These are phyloP conservation scores for Grifola frondosa DNA, from an alignment of 1,284 basidiomycete genomes.

Conservation along the genomic window DNA sequence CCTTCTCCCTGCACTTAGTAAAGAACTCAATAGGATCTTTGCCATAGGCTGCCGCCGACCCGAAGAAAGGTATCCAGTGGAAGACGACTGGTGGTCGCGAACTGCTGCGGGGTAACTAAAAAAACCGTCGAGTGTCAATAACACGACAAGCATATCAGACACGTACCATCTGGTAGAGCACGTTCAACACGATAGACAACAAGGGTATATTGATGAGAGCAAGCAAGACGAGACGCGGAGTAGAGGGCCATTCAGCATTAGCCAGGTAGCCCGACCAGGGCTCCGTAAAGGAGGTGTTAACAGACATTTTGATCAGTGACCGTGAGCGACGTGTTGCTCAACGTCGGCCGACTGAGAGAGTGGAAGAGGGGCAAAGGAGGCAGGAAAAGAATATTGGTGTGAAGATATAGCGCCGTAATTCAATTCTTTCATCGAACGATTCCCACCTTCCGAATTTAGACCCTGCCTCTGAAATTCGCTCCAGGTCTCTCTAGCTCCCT, in stretches of 20 bases:
- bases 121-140: slow-evolving; percentile 5
- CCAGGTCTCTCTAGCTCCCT: slow-evolving; percentile 22
- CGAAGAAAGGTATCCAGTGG: slow-evolving; percentile 75
- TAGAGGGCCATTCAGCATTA: slow-evolving; percentile 26
- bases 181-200: slow-evolving; percentile 54
- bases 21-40: slow-evolving; percentile 82
- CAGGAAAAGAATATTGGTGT: slow-evolving; percentile 10
- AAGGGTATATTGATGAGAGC: slow-evolving; percentile 43
- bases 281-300: slow-evolving; percentile 41
- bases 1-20: slow-evolving; percentile 80
- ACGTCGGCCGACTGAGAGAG: not conserved
- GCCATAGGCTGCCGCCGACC: slow-evolving; percentile 75
- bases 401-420: slow-evolving; percentile 17
- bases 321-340: slow-evolving; percentile 4
- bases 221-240: slow-evolving; percentile 29
- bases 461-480: slow-evolving; percentile 16
- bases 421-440: slow-evolving; percentile 17
- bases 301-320: slow-evolving; percentile 32
- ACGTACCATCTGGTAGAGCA: slow-evolving; percentile 60
- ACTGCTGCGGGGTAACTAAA: slow-evolving; percentile 52
- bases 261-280: slow-evolving; percentile 47
- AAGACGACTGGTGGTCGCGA: slow-evolving; percentile 76
- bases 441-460: slow-evolving; percentile 17
- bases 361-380: slow-evolving; percentile 6
- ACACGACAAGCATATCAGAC: not conserved